These are phyloP conservation scores for Echites panduratus DNA, from an alignment of 257 asterid genomes.

Conservation along the genomic window DNA sequence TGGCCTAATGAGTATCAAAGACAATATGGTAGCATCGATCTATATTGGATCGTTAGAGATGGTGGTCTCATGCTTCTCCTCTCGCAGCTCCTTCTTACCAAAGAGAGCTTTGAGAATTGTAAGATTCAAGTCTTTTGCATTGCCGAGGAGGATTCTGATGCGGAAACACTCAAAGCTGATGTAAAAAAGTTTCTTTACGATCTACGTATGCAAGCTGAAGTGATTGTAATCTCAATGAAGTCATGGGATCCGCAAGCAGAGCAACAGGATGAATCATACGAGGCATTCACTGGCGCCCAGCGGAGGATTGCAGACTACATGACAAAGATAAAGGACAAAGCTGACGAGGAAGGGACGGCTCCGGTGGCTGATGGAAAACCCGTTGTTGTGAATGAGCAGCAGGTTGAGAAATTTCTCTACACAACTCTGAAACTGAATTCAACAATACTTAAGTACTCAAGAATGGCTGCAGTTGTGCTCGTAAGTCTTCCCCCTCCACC, in stretches of 20 bases:
- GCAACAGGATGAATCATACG: conserved; percentile 74
- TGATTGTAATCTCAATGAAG: conserved; percentile 84
- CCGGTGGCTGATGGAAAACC: conserved; percentile 76
- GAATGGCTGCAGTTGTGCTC: conserved; percentile 95
- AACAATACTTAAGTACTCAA: conserved; percentile 68
- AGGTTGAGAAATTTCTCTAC: conserved; percentile 74
- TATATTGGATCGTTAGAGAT: conserved; percentile 95
- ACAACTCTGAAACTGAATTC: conserved; percentile 87
- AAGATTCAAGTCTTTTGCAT: conserved; percentile 95
- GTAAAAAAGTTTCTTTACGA: conserved; percentile 90
- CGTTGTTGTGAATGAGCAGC: conserved; percentile 66
- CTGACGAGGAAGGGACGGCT: conserved; percentile 45
- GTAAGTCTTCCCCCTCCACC: conserved; percentile 98
- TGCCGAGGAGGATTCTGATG: conserved; percentile 95
- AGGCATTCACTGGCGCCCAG: conserved; percentile 63
- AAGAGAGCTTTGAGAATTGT: conserved; percentile 90
- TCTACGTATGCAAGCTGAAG: conserved; percentile 97
- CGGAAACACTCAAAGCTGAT: conserved; percentile 82
- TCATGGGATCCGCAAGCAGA: conserved; percentile 78
- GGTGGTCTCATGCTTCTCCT: conserved; percentile 98
- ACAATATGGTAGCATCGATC: conserved; percentile 87
- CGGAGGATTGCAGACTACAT: conserved; percentile 60
- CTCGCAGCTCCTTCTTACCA: conserved; percentile 91
- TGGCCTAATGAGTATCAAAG: conserved; percentile 98
- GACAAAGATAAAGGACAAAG: conserved; percentile 54